Evolutionary conservation across 2,329 filamentous ascomycete genomes (phyloP), one percentile per base, ranked within the genome.

Genomic region (Orbilia javanica): DNA sequence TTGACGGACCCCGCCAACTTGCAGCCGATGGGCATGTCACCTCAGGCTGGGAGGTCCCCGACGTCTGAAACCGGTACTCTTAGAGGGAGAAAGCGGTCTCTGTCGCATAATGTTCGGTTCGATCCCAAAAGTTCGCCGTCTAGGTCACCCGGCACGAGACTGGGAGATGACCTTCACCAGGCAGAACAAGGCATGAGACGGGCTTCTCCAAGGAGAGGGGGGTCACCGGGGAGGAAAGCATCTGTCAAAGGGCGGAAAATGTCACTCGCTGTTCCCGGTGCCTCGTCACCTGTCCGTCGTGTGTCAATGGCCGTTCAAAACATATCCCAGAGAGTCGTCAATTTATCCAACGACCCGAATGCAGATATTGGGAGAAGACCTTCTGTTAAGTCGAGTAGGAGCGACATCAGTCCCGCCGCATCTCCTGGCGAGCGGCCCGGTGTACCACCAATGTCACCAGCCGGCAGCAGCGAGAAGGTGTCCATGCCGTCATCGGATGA

Each of bases 301-400:
- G 87, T 76, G 86, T 88, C 82, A 83, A 88, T 82, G 84, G 87
- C 81, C 10, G 79, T 82, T 27, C 81, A 81, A 80, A 90, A 90
- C 80, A 97, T 99, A 90, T 98, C 96, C 34, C 94, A 97, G 85
- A 93, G 96, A 86, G 94, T 99, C 70, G 96, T 99, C 82, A 98
- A 98, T 83, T 89, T 99, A 81, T 97, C 94, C 84, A 97, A 97
- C 83, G 96, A 98, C 29, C 80, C 81, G 2, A 81, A 81, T 82
- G 91, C 91, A 3, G 93, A 97, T 81, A 86, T 93, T 20, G 87
- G 94, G 15, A 93, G 97, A 83, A 90, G 92, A 79, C 90, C 75
- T 11, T 79, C 75, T 2, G 39, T 79, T n/a, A 89, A 64, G 87
- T 90, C 25, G 88, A 89, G 48, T 87, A 89, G 57, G 85, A 86